A percentile compares a stretch with the other conserved stretches of the same genome.
These are phyloP conservation scores for Aureobasidium namibiae DNA, from an alignment of 2,329 filamentous ascomycete species.

Conservation along the genomic window DNA sequence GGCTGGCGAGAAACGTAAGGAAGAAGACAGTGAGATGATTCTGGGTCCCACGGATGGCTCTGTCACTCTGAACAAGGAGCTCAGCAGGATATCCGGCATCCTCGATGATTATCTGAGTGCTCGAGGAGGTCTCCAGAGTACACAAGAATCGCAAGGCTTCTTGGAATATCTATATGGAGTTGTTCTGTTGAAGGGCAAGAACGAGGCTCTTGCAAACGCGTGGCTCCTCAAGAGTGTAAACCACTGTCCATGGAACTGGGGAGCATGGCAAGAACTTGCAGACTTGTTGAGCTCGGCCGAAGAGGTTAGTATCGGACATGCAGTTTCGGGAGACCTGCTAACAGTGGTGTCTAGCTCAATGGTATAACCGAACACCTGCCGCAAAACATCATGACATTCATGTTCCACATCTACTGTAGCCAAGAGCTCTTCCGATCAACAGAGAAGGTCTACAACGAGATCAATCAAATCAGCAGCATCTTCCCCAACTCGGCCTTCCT, in stretches of 20 bases:
- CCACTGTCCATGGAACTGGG: slow-evolving; percentile 91
- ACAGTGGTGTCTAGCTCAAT: slow-evolving; percentile 47
- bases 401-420: slow-evolving; percentile 86
- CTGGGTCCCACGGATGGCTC: slow-evolving; percentile 87
- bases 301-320: slow-evolving; percentile 36
- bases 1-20: slow-evolving; percentile 89
- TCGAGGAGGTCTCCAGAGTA: slow-evolving; percentile 33
- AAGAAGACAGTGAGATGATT: slow-evolving; percentile 96
- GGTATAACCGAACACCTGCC: slow-evolving; percentile 53
- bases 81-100: slow-evolving; percentile 65
- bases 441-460: slow-evolving; percentile 61
- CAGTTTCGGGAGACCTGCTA: not conserved
- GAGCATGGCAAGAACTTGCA: slow-evolving; percentile 88
- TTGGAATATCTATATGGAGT: slow-evolving; percentile 89
- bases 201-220: slow-evolving; percentile 72
- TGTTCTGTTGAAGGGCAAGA: slow-evolving; percentile 82
- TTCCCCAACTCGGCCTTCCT: slow-evolving; percentile 87
- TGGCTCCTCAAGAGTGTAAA: slow-evolving; percentile 86
- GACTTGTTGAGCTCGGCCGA: slow-evolving; percentile 70
- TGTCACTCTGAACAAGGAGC: slow-evolving; percentile 74
- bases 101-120: slow-evolving; percentile 75
- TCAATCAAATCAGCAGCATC: slow-evolving; percentile 70
- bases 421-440: slow-evolving; percentile 87
- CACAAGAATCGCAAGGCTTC: slow-evolving; percentile 62
- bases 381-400: slow-evolving; percentile 83